phyloP scores from a whole-genome alignment of 768 basidiomycete species.

The Coprinopsis strossmayeri region DNA sequence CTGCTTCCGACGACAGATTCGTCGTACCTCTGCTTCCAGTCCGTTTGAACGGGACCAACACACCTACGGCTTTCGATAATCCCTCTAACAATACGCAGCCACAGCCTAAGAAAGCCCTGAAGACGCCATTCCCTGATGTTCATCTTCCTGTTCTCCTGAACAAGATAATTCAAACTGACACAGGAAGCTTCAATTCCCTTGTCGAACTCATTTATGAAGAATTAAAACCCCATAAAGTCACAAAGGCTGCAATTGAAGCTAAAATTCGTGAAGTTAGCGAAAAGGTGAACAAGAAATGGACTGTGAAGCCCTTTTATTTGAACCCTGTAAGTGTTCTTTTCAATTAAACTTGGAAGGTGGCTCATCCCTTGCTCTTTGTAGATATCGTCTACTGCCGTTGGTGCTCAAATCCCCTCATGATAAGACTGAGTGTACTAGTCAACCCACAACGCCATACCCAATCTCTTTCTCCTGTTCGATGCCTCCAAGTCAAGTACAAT shows the following conservation, averaged over 20 bases:
- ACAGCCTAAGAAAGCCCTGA: slow-evolving; percentile 26
- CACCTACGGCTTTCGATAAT: not conserved
- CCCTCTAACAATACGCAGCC: slow-evolving; percentile 11
- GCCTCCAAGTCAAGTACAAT: too few relatives aligned
- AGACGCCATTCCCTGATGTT: slow-evolving; percentile 61
- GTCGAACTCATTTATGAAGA: slow-evolving; percentile 71
- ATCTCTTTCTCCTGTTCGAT: too few relatives aligned
- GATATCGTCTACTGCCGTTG: not conserved
- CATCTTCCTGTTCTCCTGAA: slow-evolving; percentile 54
- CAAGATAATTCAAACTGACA: slow-evolving; percentile 56
- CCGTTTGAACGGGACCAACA: slow-evolving; percentile 18
- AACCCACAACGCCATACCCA: too few relatives aligned
- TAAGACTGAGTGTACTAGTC: too few relatives aligned
- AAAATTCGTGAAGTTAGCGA: slow-evolving; percentile 74
- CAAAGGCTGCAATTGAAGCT: slow-evolving; percentile 79
- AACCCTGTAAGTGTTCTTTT: slow-evolving; percentile 4
- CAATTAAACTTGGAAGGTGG: slow-evolving; percentile 5
- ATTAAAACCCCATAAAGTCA: slow-evolving; percentile 61
- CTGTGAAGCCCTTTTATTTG: slow-evolving; percentile 43
- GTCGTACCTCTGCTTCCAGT: slow-evolving; percentile 42
- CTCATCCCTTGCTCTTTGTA: not conserved
- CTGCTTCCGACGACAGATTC: slow-evolving; percentile 27
- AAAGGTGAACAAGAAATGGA: slow-evolving; percentile 72
- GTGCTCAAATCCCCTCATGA: slow-evolving; percentile 1
- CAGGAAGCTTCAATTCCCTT: slow-evolving; percentile 57